Base-by-base conservation (phyloP, 2,329 filamentous ascomycete species). In the Sclerotinia sclerotiorum region DNA sequence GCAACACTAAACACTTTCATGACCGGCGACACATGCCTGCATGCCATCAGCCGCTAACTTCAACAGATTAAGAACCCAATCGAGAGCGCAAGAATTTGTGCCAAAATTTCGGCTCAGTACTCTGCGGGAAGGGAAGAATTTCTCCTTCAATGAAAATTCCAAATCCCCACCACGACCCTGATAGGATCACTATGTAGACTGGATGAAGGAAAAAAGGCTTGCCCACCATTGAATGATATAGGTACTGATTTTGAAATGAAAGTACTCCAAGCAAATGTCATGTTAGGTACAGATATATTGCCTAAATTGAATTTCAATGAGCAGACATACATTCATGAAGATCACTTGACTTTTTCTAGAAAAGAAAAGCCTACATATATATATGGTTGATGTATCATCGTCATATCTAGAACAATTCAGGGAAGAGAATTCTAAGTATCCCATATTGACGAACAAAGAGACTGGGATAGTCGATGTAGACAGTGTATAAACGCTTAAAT, bases 221-320 rank as follows among this genome's bases (percentile, higher is more conserved):
- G 13, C 7, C 29, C 46, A 39, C 21, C 44, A 62, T 51, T 62
- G 44, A 51, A 62, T 62, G 44, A 51, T 49, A 51, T 51, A n/a
- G 44, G 29, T 19, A 51, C 51, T 51, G 46, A 49, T n/a, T 49
- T 39, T 15, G 24, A 24, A 24, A 39, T 19, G 35, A 51, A n/a
- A 39, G 29, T 8, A 51, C 44, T 21, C 19, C 10, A 27, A 62
- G 44, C 51, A 49, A 19, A 17, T 35, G 17, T 49, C 8, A 4
- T 19, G 11, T 35, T 6, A 35, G 35, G 35, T 35, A 32, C n/a
- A 17, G 15, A 51, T 4, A 39, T n/a, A 24, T 39, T 62, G 58
- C 46, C 44, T 62, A 51, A 49, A 62, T 49, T 19, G 29, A 35
- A 35, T 21, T 35, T 35, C 44, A 62, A 24, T 21, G 49, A 35